A percentile compares a stretch with the other conserved stretches of the same genome.
These are phyloP conservation scores for Earliella scabrosa DNA, from an alignment of 1,284 basidiomycete genomes.

Conservation along the genomic window DNA sequence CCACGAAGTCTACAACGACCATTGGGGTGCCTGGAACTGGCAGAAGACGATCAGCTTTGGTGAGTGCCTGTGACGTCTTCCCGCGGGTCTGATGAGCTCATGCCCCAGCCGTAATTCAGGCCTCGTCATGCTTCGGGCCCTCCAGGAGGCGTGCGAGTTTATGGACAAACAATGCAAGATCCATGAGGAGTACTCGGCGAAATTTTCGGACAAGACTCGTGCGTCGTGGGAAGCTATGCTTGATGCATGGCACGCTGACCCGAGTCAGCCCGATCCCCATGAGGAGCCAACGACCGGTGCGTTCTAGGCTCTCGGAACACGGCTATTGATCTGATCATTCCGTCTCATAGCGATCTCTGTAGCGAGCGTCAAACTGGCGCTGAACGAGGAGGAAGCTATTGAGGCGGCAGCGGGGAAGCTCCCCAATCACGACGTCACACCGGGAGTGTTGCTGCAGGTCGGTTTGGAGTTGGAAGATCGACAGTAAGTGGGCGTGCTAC, in stretches of 20 bases:
- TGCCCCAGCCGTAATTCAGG: too few species aligned
- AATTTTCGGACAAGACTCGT: not conserved
- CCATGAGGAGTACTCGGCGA: not conserved
- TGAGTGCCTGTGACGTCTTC: not conserved
- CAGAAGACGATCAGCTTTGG: slow-evolving; percentile 19
- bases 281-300: not conserved
- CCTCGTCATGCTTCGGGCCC: not conserved
- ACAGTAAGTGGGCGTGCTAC: too few species aligned
- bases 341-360: not conserved
- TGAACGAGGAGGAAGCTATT: slow-evolving; percentile 14
- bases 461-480: slow-evolving; percentile 26
- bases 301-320: slow-evolving; percentile 7
- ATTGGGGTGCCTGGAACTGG: slow-evolving; percentile 41
- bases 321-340: not conserved
- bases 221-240: not conserved
- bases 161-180: not conserved
- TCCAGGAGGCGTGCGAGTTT: not conserved
- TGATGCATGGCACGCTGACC: not conserved
- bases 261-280: not conserved
- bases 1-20: slow-evolving; percentile 26
- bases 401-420: not conserved
- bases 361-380: not conserved
- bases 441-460: slow-evolving; percentile 12
- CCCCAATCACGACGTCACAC: slow-evolving; percentile 7
- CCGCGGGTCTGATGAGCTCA: too few species aligned